Evolutionary conservation across 2,329 filamentous ascomycete species (phyloP), one percentile per base, ranked within the genome.

Genomic region (Pseudogymnoascus sp.): DNA sequence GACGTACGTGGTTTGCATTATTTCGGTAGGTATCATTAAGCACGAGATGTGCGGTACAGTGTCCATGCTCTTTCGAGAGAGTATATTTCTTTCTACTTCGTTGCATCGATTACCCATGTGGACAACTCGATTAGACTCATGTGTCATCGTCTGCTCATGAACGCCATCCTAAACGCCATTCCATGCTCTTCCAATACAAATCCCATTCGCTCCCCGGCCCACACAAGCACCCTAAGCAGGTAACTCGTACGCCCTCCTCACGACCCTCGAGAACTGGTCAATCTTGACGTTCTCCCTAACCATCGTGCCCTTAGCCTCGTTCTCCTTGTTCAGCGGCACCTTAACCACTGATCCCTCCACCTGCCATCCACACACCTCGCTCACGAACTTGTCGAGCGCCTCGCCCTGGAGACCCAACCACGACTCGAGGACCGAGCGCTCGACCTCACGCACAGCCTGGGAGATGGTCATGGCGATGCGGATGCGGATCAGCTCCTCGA

Each of bases 221-320:
- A 22, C 14, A 50, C n/a, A 2, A 16, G 9, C 11, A 3, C n/a
- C 11, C 47, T 74, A 89, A 67, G 84, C 86, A 63, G 85, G 83
- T 75, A 93, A 89, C 79, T 96, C 92, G 81, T 92, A 96, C 58
- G 90, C 88, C 71, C 92, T 83, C 75, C 88, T 83, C 65, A 96
- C 85, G 64, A 96, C 86, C 68, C 90, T 82, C 59, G 85, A 79
- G 75, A 92, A 92, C 79, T 91, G 91, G 68, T 94, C 90, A 63
- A 96, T 87, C 76, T 89, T 91, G 72, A 99, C 94, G 67, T 94
- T 92, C 81, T 99, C 94, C 70, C 92, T 85, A 71, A 97, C 95
- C 75, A 97, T 89, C 39, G 92, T 88, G 76, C 94, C 94, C 81
- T 95, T 91, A 47, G 92, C 94, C 84, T 97, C 93, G 75, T 97